Base-by-base conservation (phyloP, 2,329 filamentous ascomycete species). In the Domatiomyces catenatus region DNA sequence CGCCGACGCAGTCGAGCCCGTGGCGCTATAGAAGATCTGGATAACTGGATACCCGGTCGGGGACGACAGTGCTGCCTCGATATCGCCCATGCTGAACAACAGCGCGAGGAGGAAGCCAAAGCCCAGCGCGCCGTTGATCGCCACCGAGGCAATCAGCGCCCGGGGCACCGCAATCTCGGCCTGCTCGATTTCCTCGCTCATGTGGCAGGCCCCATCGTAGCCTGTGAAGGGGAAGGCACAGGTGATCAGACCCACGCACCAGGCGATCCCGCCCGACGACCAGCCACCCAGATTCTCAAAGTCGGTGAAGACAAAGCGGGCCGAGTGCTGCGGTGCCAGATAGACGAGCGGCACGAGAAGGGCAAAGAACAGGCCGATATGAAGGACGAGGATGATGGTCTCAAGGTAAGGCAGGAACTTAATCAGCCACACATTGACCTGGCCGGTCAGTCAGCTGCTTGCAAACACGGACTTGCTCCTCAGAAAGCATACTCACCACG, bases 161-260 rank as follows among this genome's bases (percentile, higher is more conserved):
- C 66, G 61, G 2, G 73, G 74, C 3, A 76, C 68, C 47, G 71
- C 68, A 8, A 67, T 58, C 2, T 71, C 67, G 0, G 74, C 71
- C 48, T 74, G 67, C 49, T 69, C 63, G 20, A 75, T 69, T 57
- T 76, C 74, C 58, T 76, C 74, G 7, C 72, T 61, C 55, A 57
- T 57, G 50, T 57, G 53, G 10, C 39, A 36, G 26, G 46, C 50
- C 5, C 7, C 53, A 47, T 57, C 55, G 8, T 55, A 57, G 5
- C 63, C 63, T 1, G 58, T 52, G 24, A 65, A 62, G 24, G 59
- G 59, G 45, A 60, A 65, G 8, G 60, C 59, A 3, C 59, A 57
- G 8, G 61, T 61, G 7, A 63, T 52, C 49, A 64, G 59, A 8
- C 68, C 72, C 17, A 72, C 63, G 59, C 67, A 68, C 52, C 71